Conservation (phyloP, 352 stramenopile species). For the Phytophthora sojae region DNA sequence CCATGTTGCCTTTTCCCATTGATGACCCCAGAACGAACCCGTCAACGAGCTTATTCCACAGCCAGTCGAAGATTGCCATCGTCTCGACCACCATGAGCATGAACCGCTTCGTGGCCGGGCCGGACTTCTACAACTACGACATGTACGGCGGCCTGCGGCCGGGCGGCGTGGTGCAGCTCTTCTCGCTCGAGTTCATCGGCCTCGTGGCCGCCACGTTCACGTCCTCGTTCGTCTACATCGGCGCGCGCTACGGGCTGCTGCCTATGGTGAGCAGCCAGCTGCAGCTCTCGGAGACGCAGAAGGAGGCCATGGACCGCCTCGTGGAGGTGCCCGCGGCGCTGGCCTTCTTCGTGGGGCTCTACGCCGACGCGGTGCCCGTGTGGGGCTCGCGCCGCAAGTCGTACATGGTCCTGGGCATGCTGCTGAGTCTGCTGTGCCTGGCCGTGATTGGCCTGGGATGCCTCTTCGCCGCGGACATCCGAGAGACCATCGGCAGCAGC, state of each 20-base stretch:
- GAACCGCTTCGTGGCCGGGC: constrained; percentile 43
- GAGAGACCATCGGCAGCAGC: not conserved
- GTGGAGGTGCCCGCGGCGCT: constrained; percentile 75
- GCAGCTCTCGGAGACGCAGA: constrained; percentile 36
- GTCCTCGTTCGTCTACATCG: constrained; percentile 56
- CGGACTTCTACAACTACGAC: constrained; percentile 71
- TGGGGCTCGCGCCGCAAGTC: constrained; percentile 15
- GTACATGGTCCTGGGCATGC: constrained; percentile 81
- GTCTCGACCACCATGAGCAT: constrained; percentile 5
- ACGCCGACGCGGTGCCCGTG: constrained; percentile 59
- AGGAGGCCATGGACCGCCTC: constrained; percentile 44
- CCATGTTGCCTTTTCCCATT: constrained; percentile 37
- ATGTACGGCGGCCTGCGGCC: constrained; percentile 60
- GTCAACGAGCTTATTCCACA: constrained; percentile 1
- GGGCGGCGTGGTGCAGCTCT: constrained; percentile 47
- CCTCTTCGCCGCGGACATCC: constrained; percentile 28
- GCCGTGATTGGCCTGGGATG: constrained; percentile 31
- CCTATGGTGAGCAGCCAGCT: constrained; percentile 45
- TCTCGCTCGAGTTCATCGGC: constrained; percentile 44
- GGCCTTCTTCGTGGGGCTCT: constrained; percentile 86
- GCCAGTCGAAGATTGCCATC: constrained; percentile 4
- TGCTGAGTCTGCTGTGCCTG: constrained; percentile 43
- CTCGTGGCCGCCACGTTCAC: constrained; percentile 60
- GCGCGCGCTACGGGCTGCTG: constrained; percentile 39
- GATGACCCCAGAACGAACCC: constrained; percentile 17